Conservation (phyloP, 2,329 filamentous ascomycete genomes). For the Botrytis hyacinthi region DNA sequence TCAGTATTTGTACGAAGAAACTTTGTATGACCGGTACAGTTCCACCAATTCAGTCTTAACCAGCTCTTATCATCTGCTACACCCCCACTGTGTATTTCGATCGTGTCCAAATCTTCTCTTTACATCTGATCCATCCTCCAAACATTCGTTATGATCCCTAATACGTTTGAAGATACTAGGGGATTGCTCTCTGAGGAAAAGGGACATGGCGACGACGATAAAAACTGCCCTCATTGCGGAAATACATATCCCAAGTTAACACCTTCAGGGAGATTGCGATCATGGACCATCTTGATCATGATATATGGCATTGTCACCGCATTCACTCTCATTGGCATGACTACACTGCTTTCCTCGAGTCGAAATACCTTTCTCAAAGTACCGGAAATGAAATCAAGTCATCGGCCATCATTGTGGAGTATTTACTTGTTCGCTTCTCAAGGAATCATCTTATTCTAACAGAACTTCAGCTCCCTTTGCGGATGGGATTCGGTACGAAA, state of each 20-base stretch:
- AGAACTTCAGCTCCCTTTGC: slow-evolving; percentile 1
- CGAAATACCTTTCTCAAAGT: background rate
- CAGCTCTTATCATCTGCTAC: slow-evolving; percentile 6
- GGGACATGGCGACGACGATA: background rate
- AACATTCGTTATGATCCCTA: background rate
- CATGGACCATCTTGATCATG: background rate
- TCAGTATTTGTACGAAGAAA: background rate
- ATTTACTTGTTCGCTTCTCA: background rate
- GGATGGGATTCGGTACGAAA: slow-evolving; percentile 2
- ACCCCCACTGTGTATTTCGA: background rate
- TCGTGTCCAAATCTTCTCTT: background rate
- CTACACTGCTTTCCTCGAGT: slow-evolving; percentile 7
- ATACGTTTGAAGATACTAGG: background rate
- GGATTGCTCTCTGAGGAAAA: background rate
- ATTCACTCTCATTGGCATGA: slow-evolving; percentile 9
- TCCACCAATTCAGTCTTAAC: background rate
- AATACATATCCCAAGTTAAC: background rate
- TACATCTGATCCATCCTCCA: background rate
- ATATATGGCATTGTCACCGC: background rate
- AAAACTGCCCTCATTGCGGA: slow-evolving; percentile 1
- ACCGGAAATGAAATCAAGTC: background rate
- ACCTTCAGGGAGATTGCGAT: background rate
- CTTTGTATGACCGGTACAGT: background rate
- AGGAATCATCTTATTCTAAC: background rate
- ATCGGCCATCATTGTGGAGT: slow-evolving; percentile 12